Evolutionary conservation across 495 filamentous ascomycete genomes (phyloP), one percentile per base, ranked within the genome.

Genomic region (Tirmania nivea): DNA sequence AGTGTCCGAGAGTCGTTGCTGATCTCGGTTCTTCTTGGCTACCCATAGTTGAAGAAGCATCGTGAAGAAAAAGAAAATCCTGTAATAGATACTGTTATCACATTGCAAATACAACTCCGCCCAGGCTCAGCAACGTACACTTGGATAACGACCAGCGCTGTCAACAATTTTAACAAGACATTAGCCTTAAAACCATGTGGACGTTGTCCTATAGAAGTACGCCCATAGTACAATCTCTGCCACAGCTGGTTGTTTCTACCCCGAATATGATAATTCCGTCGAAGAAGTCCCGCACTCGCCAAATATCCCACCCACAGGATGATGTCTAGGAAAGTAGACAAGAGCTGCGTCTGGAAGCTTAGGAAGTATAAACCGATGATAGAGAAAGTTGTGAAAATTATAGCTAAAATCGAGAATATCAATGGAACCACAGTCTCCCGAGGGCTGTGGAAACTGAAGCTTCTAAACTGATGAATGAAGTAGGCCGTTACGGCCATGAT

Each of bases 221-320:
- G 34, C 1, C 59, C 39, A 19, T 4, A 1, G 10, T 54, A 31
- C 21, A 63, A 37, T 5, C 10, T 12, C 5, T 51, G 42, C n/a
- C 55, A 12, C n/a, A 64, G 45, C 8, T 55, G 56, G 50, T 61
- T 59, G 21, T 19, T 35, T 12, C 2, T 10, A 10, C 53, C 39
- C 1, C 39, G 36, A 14, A 0, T 14, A 34, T 61, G 61, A 52
- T 20, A 64, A 37, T 64, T 64, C 35, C 59, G 52, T 14, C 61
- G 52, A n/a, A 64, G 53, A 12, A 64, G 48, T 17, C 39, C 37
- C 1, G 56, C 54, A n/a, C 55, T 58, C 10, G 62, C 56, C 2
- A 64, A 56, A 54, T 64, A 64, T 37, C 63, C 62, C 4, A 61
- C 61, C 34, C 58, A 64, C 31, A 64, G 50, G 25, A 42, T 54